These are phyloP conservation scores for Mediolabrus comicus DNA, from an alignment of 108 stramenopile genomes.

Conservation along the genomic window DNA sequence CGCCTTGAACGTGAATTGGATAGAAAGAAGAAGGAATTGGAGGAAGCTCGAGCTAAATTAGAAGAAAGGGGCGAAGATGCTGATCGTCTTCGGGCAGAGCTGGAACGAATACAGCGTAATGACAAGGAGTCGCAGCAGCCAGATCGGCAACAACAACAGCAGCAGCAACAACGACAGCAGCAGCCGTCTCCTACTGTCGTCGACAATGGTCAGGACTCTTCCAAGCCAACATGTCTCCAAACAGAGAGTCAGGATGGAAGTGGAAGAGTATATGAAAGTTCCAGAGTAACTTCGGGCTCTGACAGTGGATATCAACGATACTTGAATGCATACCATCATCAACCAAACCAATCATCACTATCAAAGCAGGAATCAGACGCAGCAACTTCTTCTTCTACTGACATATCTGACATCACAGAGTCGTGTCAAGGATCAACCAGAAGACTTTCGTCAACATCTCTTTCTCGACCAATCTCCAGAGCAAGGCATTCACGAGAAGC, in stretches of 20 bases:
- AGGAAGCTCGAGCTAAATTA: neutral
- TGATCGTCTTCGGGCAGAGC: neutral
- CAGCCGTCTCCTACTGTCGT: neutral
- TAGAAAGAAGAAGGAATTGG: neutral
- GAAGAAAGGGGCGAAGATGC: too few relatives aligned
- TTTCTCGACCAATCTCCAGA: neutral
- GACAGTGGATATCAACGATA: neutral
- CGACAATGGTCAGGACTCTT: neutral
- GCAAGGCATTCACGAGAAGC: neutral
- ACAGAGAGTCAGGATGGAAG: too few relatives aligned
- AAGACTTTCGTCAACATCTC: neutral
- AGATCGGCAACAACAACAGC: too few relatives aligned
- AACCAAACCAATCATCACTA: neutral
- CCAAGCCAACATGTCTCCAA: too few relatives aligned
- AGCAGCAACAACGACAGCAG: neutral
- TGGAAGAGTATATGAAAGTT: neutral
- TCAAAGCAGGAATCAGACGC: neutral
- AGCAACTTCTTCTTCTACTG: neutral
- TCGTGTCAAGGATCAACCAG: neutral
- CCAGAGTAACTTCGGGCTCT: neutral
- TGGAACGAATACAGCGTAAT: neutral
- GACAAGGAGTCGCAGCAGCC: neutral
- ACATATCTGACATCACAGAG: neutral
- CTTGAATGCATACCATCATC: neutral
- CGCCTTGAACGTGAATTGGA: neutral